These are phyloP conservation scores for Psilocybe cubensis DNA, from an alignment of 768 basidiomycete species.

Conservation along the genomic window DNA sequence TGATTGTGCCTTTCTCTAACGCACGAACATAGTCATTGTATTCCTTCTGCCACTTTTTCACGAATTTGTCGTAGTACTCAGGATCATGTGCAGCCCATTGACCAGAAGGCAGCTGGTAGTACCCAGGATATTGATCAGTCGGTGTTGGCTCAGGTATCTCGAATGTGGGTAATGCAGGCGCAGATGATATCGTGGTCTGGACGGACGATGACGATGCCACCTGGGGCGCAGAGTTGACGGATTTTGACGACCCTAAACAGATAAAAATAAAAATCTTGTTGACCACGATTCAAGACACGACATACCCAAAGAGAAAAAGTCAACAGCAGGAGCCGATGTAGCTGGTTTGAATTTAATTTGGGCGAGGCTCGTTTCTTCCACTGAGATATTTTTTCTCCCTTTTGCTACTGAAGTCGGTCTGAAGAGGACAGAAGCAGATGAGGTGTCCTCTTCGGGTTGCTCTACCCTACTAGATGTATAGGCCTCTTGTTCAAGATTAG, in stretches of 20 bases:
- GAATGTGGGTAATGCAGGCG: constrained; percentile 70
- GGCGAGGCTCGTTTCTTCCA: constrained; percentile 41
- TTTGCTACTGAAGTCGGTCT: constrained; percentile 62
- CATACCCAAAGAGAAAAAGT: constrained; percentile 75
- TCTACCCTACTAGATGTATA: constrained; percentile 4
- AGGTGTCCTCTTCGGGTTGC: constrained; percentile 1
- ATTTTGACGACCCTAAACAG: constrained; percentile 16
- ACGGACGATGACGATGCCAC: constrained; percentile 27
- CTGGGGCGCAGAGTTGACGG: constrained; percentile 6
- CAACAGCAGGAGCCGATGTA: constrained; percentile 43
- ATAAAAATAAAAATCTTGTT: constrained; percentile 20
- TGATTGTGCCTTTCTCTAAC: constrained; percentile 68
- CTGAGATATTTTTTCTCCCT: constrained; percentile 60
- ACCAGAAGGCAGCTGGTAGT: constrained; percentile 84
- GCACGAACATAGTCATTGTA: constrained; percentile 73
- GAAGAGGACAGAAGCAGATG: constrained; percentile 48
- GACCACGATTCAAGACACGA: background rate
- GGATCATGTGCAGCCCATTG: constrained; percentile 77
- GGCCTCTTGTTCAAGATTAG: constrained; percentile 28
- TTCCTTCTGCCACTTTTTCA: constrained; percentile 73
- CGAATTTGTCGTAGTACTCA: constrained; percentile 67
- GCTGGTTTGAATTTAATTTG: too few relatives aligned
- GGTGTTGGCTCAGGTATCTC: constrained; percentile 75
- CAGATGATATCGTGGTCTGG: constrained; percentile 55
- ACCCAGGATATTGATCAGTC: constrained; percentile 82